phyloP scores from a whole-genome alignment of 1,284 basidiomycete genomes.

The Chalciporus sp. region DNA sequence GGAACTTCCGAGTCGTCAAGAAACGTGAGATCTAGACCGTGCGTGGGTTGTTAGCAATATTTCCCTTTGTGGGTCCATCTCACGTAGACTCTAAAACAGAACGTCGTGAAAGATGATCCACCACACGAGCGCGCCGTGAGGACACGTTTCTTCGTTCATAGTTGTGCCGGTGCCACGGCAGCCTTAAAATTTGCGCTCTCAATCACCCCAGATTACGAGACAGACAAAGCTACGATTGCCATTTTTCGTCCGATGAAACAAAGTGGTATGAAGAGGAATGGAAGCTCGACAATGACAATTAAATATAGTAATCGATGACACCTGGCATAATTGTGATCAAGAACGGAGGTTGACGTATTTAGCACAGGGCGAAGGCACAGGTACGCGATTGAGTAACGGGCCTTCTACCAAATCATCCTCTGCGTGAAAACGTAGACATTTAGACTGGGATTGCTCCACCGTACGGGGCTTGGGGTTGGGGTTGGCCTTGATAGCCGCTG shows the following conservation, averaged over 20 bases:
- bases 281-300: neutral
- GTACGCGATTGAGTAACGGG: no score
- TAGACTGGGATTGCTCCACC: neutral
- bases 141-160: neutral
- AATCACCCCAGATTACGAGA: neutral
- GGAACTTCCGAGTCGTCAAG: no score
- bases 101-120: neutral
- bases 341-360: no score
- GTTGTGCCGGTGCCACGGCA: no score
- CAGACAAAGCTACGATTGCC: neutral
- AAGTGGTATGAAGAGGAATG: neutral
- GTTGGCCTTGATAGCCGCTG: slow-evolving; percentile 15
- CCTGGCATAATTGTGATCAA: no score
- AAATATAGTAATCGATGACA: no score
- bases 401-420: neutral
- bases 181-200: neutral
- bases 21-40: no score
- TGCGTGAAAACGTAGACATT: neutral
- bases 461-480: neutral
- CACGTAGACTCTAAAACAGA: neutral
- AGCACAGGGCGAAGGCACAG: no score
- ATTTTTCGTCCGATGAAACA: neutral
- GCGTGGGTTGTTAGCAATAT: no score
- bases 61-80: no score
- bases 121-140: neutral